phyloP scores from a whole-genome alignment of 1,139 yeast species.

The Lodderomyces orthopsilosis region DNA sequence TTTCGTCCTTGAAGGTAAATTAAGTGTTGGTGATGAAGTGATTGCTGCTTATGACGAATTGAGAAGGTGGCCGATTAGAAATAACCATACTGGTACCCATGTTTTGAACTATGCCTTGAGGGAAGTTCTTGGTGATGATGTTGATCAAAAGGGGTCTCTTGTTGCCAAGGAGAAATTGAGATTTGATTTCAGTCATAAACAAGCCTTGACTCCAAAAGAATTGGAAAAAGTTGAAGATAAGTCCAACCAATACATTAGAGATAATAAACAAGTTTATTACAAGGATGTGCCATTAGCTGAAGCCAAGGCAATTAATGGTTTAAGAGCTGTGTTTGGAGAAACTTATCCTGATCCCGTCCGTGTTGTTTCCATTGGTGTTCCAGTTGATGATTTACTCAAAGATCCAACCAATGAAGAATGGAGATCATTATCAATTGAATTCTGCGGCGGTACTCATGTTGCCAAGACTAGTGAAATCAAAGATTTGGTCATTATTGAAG shows the following conservation, averaged over 20 bases:
- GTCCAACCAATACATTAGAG: constrained; percentile 67
- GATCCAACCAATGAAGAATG: constrained; percentile 73
- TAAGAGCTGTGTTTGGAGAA: constrained; percentile 98
- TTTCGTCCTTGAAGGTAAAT: constrained; percentile 67
- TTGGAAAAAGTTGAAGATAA: constrained; percentile 72
- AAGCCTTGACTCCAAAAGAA: constrained; percentile 70
- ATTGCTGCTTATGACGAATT: constrained; percentile 89
- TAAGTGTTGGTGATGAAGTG: constrained; percentile 64
- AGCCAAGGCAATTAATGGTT: constrained; percentile 76
- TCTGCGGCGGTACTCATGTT: constrained; percentile 99
- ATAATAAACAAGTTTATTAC: constrained; percentile 70
- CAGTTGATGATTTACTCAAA: constrained; percentile 75
- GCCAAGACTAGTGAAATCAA: constrained; percentile 89
- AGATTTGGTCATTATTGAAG: constrained; percentile 85
- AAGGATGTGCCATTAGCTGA: constrained; percentile 72
- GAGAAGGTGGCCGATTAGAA: constrained; percentile 95
- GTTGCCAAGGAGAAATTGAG: constrained; percentile 94
- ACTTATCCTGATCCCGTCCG: constrained; percentile 98
- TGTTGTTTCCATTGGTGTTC: constrained; percentile 91
- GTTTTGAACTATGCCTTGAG: constrained; percentile 85
- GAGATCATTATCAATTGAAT: constrained; percentile 79
- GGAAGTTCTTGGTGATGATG: constrained; percentile 79
- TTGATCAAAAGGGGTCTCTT: constrained; percentile 95
- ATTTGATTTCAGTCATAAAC: constrained; percentile 93
- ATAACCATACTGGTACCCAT: constrained; percentile 98